These are phyloP conservation scores for Penicillium sp. DNA, from an alignment of 2,329 filamentous ascomycete species.

Conservation along the genomic window DNA sequence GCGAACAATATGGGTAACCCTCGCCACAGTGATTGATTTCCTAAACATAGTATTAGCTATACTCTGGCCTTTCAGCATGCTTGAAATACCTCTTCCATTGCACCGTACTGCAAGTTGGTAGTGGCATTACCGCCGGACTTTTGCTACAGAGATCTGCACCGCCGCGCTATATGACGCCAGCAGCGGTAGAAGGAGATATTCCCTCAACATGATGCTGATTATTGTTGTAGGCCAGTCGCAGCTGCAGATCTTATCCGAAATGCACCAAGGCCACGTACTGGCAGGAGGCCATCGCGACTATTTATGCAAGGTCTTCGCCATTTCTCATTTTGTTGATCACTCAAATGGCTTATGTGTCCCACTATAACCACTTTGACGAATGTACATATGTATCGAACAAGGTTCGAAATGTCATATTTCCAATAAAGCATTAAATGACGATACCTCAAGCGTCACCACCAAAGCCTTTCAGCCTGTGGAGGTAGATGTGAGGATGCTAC, in stretches of 20 bases:
- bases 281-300: constrained; percentile 1
- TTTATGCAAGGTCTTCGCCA: constrained; percentile 1
- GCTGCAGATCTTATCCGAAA: constrained; percentile 10
- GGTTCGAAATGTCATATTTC: background rate
- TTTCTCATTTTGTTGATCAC: no score
- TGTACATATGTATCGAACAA: background rate
- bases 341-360: no score
- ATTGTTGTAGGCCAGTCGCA: background rate
- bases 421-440: background rate
- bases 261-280: background rate
- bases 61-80: background rate
- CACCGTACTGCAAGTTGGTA: constrained; percentile 27
- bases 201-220: constrained; percentile 16
- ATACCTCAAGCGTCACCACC: background rate
- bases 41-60: constrained; percentile 5
- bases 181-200: constrained; percentile 24
- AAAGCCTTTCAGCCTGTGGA: background rate
- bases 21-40: constrained; percentile 32
- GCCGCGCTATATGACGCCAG: constrained; percentile 25
- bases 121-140: constrained; percentile 30
- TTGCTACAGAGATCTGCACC: constrained; percentile 27
- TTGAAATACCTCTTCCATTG: constrained; percentile 29
- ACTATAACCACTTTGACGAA: background rate
- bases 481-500: background rate
- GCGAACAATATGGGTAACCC: constrained; percentile 10